A percentile compares a stretch with the other conserved stretches of the same genome.
Evolutionary conservation across 768 basidiomycete genomes (phyloP).

Genomic region (Rhizopogon vulgaris): DNA sequence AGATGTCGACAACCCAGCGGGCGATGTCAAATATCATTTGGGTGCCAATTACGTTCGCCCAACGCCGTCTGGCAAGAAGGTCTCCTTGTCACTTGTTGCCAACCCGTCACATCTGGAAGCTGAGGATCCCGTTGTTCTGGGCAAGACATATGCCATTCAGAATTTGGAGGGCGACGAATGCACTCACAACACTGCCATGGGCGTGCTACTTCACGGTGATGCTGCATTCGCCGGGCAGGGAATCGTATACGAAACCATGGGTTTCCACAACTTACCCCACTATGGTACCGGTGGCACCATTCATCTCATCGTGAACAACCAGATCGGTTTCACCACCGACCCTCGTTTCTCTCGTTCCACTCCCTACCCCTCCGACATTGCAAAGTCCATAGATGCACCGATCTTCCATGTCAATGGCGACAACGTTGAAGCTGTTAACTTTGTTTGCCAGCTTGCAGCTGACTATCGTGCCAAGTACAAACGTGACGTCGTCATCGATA

Average conservation of each 20-base stretch:
- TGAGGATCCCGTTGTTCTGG: conserved; percentile 96
- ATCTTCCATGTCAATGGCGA: conserved; percentile 99
- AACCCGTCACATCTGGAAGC: conserved; percentile 99
- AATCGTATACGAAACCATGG: conserved; percentile 98
- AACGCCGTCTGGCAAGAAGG: conserved; percentile 96
- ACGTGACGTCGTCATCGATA: conserved; percentile 97
- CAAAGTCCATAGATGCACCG: conserved; percentile 95
- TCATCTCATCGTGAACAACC: conserved; percentile 98
- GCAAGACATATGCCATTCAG: conserved; percentile 96
- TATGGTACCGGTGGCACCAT: conserved; percentile 98
- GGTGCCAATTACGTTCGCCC: conserved; percentile 98
- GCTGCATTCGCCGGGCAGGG: conserved; percentile 99
- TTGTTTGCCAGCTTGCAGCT: conserved; percentile 95
- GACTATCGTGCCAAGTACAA: conserved; percentile 98
- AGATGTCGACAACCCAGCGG: conserved; percentile 74
- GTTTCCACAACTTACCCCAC: conserved; percentile 89
- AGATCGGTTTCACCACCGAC: conserved; percentile 98
- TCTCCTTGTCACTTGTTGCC: conserved; percentile 93
- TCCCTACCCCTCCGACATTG: conserved; percentile 96
- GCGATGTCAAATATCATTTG: conserved; percentile 98
- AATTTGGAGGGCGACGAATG: conserved; percentile 87
- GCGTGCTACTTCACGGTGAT: conserved; percentile 93
- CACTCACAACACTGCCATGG: conserved; percentile 83
- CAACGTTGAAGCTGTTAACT: conserved; percentile 97
- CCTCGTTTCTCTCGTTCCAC: conserved; percentile 97